phyloP scores from a whole-genome alignment of 2,329 filamentous ascomycete species.

The Claviceps maximensis region DNA sequence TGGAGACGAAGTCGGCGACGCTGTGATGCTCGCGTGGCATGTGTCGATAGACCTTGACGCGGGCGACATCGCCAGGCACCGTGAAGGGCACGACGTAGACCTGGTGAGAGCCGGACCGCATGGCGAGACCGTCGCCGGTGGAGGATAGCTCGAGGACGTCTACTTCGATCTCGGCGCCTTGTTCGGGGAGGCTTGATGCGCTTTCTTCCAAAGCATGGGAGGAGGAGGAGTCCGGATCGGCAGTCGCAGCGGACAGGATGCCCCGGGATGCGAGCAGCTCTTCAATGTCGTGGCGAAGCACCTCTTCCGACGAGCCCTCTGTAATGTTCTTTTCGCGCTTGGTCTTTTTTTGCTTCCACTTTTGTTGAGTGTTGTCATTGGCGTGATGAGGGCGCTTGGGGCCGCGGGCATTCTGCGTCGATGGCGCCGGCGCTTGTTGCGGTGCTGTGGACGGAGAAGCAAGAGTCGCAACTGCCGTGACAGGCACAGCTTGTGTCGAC shows the following conservation, averaged over 20 bases:
- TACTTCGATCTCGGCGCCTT: slow-evolving; percentile 65
- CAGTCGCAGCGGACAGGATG: not conserved
- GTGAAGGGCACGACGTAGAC: slow-evolving; percentile 84
- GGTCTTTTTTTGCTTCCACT: slow-evolving; percentile 34
- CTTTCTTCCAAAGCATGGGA: slow-evolving; percentile 11
- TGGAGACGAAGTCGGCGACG: slow-evolving; percentile 68
- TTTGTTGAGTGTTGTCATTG: slow-evolving; percentile 5
- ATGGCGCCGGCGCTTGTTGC: not conserved
- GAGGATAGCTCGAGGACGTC: slow-evolving; percentile 75
- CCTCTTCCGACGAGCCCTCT: slow-evolving; percentile 52
- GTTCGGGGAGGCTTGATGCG: slow-evolving; percentile 41
- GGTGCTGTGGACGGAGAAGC: not conserved
- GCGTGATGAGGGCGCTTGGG: slow-evolving; percentile 3
- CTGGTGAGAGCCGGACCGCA: slow-evolving; percentile 46
- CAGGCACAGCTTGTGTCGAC: slow-evolving; percentile 3
- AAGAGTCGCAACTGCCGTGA: not conserved
- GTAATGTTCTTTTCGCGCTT: slow-evolving; percentile 48
- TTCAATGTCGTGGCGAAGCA: slow-evolving; percentile 50
- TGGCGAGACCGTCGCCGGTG: slow-evolving; percentile 78
- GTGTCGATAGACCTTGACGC: slow-evolving; percentile 68
- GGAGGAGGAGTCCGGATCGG: not conserved
- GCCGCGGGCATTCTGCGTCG: slow-evolving; percentile 1
- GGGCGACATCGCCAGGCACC: slow-evolving; percentile 69
- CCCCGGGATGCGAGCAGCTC: slow-evolving; percentile 35
- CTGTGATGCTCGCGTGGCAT: slow-evolving; percentile 52